Evolutionary conservation across 345 rosid genomes (phyloP).

Genomic region (Noccaea bulbosa): DNA sequence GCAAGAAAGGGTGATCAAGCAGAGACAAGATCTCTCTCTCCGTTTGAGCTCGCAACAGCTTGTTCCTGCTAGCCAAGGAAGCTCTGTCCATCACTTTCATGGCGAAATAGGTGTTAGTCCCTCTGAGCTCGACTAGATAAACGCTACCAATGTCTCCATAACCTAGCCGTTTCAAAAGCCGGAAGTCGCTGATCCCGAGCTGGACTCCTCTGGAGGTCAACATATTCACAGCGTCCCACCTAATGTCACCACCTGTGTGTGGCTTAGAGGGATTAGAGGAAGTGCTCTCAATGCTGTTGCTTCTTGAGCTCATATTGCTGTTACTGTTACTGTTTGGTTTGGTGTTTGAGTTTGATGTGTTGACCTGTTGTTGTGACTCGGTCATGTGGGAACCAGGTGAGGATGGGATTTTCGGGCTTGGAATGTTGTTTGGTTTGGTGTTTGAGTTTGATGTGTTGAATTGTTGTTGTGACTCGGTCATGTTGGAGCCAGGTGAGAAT

Average conservation of each 20-base stretch:
- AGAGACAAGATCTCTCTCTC: constrained; percentile 72
- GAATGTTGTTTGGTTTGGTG: constrained; percentile 36
- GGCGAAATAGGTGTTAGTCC: constrained; percentile 69
- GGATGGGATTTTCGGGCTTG: constrained; percentile 43
- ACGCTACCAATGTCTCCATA: constrained; percentile 92
- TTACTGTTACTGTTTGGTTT: constrained; percentile 33
- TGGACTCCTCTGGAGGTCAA: constrained; percentile 51
- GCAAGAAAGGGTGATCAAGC: constrained; percentile 72
- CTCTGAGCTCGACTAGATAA: constrained; percentile 71
- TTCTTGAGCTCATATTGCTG: constrained; percentile 47
- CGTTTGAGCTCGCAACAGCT: constrained; percentile 69
- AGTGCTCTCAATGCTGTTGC: constrained; percentile 73
- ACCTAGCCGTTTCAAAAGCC: constrained; percentile 83
- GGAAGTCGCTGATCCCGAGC: constrained; percentile 72
- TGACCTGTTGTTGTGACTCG: constrained; percentile 21
- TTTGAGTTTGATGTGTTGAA: constrained; percentile 24
- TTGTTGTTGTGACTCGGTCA: constrained; percentile 26
- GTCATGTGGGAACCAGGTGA: constrained; percentile 41
- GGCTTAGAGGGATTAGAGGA: constrained; percentile 64
- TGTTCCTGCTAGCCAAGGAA: constrained; percentile 87
- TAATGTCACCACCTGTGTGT: constrained; percentile 83
- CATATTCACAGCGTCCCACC: constrained; percentile 84
- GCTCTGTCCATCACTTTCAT: constrained; percentile 84
- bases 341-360: constrained; percentile 28
- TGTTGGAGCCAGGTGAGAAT: constrained; percentile 42